Base-by-base conservation (phyloP, 2,329 filamentous ascomycete species). In the Ceratocystis diversiconidia region DNA sequence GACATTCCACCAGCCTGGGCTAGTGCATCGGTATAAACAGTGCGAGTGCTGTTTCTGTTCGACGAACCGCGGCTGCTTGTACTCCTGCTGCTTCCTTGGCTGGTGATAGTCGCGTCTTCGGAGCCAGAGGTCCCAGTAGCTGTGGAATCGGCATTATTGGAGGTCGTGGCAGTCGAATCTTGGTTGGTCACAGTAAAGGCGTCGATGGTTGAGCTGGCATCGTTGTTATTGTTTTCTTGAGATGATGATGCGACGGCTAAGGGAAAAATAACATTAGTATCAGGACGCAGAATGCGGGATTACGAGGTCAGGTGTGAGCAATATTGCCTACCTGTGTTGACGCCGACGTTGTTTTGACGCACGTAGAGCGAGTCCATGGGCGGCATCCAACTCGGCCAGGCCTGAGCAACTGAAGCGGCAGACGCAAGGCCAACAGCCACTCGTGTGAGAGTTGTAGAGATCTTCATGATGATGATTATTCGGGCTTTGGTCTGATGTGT, bases 371-470 rank as follows among this genome's bases (percentile, higher is more conserved):
- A 72, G 57, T 63, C 61, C 69, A 84, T 79, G 44, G 79, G 61
- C 12, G 80, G 77, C 19, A 85, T 74, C 78, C 80, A 84, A 68
- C 73, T 74, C 22, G 82, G 79, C 82, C 82, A 85, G 66, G 79
- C 82, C 64, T 80, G 77, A n/a, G 78, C 78, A 25, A 82, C 69
- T 17, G 79, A 76, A 7, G 79, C 74, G 64, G 84, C 73, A 41
- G 82, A 78, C 55, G 74, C 74, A 17, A 85, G 75, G 69, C 83
- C 76, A 65, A 80, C 69, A 63, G 81, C 77, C 70, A 82, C 71
- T 57, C 79, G 77, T 71, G 78, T 73, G 65, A 82, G 70, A 62
- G 76, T 76, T 61, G 73, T 73, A 69, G 78, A 74, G 68, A 78
- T 73, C 76, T 77, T 81, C 82, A 85, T 84, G 66, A 46, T 63